Evolutionary conservation across 148 eudicot species (phyloP).

Genomic region (Polygonum aviculare): DNA sequence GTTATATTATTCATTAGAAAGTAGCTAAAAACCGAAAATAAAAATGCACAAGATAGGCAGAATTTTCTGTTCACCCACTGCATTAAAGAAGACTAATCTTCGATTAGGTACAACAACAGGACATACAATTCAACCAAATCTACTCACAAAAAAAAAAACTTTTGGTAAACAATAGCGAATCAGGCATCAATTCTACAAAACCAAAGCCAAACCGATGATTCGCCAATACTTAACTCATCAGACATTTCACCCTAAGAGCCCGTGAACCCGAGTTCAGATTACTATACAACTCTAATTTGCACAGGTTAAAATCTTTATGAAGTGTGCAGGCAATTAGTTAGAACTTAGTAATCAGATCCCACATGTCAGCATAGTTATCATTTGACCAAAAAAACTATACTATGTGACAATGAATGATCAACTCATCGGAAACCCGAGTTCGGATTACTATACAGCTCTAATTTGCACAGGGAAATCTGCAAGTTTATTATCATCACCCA

Average conservation of each 20-base stretch:
- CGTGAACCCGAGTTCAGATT: not conserved
- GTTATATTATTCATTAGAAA: not conserved
- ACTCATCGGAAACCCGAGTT: too few species aligned
- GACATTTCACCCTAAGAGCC: too few species aligned
- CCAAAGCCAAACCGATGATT: too few species aligned
- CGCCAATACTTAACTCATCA: too few species aligned
- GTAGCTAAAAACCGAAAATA: too few species aligned
- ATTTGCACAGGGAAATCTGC: not conserved
- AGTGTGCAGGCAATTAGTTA: not conserved
- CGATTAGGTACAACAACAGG: not conserved
- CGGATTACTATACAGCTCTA: too few species aligned
- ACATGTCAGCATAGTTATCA: not conserved
- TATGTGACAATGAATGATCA: too few species aligned
- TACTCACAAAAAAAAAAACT: too few species aligned
- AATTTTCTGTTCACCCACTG: not conserved
- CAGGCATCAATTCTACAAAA: too few species aligned
- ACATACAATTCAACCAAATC: not conserved
- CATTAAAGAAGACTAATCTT: not conserved
- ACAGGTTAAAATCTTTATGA: not conserved
- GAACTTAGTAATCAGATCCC: not conserved
- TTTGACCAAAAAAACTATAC: not conserved
- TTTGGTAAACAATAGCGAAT: too few species aligned
- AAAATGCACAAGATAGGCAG: not conserved
- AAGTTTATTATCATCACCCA: not conserved
- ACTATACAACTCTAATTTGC: not conserved